Base-by-base conservation (phyloP, 495 filamentous ascomycete species). In the Emericellopsis terricola region DNA sequence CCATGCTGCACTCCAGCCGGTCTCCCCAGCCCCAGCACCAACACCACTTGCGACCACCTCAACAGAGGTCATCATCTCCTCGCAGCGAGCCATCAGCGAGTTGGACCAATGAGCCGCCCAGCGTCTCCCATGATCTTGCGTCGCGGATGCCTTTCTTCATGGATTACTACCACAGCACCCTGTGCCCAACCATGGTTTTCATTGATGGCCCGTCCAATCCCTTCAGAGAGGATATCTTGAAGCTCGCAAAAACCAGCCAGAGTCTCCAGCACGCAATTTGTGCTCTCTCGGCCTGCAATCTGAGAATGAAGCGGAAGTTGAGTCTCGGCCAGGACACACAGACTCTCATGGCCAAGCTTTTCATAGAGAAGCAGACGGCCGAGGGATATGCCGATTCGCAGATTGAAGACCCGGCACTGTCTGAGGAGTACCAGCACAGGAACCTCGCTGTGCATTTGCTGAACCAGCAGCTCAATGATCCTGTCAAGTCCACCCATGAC, bases 221-320 rank as follows among this genome's bases (percentile, higher is more conserved):
- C 1, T 96, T 85, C 49, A 66, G 87, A 35, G 75, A 76, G 33
- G 77, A 91, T 40, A 74, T 96, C 28, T 64, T 94, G 21, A 76
- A 71, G 15, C 64, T 94, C 26, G 81, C 83, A 13, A 64, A 76
- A 31, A 61, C 69, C 19, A 94, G 81, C 51, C 71, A 76, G 44
- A 84, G 82, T 41, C 55, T 94, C 15, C 81, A 87, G 46, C 82
- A 93, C 51, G 86, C 87, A 11, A 83, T 96, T 47, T 89, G 86
- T 40, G 85, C 87, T 4, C 63, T 96, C 11, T 69, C 85, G 1
- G 76, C 79, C 2, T 92, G 84, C 53, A 93, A 96, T 47, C 57
- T 94, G 28, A 55, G 67, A 38, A 69, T 69, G 64, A 69, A 69
- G 55, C 45, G 65, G 38, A 63, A 53, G 39, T 56, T 69, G 32